A percentile compares a stretch with the other conserved stretches of the same genome.
Conservation (phyloP, 768 basidiomycete genomes). For the Cystobasidium ongulense region DNA sequence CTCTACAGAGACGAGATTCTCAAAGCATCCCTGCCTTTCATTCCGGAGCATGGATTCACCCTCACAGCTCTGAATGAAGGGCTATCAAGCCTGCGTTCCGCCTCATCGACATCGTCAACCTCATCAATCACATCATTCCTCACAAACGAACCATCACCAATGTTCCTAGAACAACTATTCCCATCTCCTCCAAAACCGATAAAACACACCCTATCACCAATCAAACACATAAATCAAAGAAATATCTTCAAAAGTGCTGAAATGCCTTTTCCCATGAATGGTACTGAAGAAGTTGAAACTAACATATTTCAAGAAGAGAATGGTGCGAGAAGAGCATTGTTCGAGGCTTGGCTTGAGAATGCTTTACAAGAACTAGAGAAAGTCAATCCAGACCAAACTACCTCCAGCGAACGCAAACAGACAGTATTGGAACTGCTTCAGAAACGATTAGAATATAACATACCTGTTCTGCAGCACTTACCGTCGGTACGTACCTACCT, state of each 20-base stretch:
- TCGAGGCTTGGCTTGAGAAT: constrained; percentile 24
- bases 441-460: constrained; percentile 16
- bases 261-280: constrained; percentile 5
- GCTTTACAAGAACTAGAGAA: background rate
- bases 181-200: background rate
- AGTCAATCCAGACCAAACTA: background rate
- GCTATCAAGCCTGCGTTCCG: background rate
- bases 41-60: constrained; percentile 21
- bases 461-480: constrained; percentile 2
- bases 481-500: background rate
- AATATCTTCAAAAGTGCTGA: constrained; percentile 9
- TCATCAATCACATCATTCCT: background rate
- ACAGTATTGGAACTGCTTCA: background rate
- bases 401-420: background rate
- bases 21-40: background rate
- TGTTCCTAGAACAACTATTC: constrained; percentile 23
- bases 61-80: constrained; percentile 5
- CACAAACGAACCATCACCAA: background rate
- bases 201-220: background rate
- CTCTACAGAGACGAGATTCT: background rate
- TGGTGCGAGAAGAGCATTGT: constrained; percentile 13
- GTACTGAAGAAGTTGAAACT: background rate
- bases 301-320: background rate
- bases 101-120: background rate
- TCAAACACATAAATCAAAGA: background rate